Percentiles rank a stretch among this genome's conserved stretches.
phyloP scores from a whole-genome alignment of 2,329 filamentous ascomycete species.

The Verticillium nonalfalfae region DNA sequence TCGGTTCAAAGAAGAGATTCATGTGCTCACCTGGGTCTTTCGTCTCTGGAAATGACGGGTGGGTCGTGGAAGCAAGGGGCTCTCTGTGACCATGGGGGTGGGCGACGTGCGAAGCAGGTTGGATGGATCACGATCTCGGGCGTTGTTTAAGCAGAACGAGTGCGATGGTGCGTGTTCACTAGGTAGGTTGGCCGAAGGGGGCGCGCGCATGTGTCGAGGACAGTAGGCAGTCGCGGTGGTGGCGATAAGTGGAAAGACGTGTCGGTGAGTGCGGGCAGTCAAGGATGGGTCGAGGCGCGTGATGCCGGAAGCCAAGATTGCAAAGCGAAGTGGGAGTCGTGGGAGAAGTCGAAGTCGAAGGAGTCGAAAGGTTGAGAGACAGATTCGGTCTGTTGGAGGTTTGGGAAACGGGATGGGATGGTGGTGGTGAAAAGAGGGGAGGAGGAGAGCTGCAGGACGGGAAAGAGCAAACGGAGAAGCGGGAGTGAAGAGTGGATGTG shows the following conservation, averaged over 20 bases:
- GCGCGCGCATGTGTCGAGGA: not conserved
- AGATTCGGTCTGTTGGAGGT: not conserved
- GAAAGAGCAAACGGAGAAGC: not conserved
- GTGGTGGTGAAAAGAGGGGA: not conserved
- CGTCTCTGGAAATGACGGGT: slow-evolving; percentile 12
- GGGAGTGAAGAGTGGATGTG: not conserved
- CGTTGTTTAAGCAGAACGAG: not conserved
- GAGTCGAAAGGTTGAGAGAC: not conserved
- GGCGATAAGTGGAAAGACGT: too few relatives aligned
- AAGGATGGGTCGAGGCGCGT: not conserved
- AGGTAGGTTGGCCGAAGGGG: too few relatives aligned
- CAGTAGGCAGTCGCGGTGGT: not conserved
- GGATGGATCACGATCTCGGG: slow-evolving; percentile 5
- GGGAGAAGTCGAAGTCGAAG: not conserved
- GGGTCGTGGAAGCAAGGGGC: slow-evolving; percentile 14
- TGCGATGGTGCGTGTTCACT: not conserved
- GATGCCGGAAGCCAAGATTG: too few relatives aligned
- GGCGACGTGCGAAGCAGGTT: slow-evolving; percentile 1
- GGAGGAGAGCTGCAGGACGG: not conserved
- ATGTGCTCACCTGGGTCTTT: slow-evolving; percentile 12
- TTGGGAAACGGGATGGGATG: not conserved
- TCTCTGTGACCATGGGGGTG: slow-evolving; percentile 8
- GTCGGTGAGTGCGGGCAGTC: too few relatives aligned
- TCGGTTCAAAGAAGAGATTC: slow-evolving; percentile 9
- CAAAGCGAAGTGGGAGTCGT: not conserved